Conservation (phyloP, 2,329 filamentous ascomycete species). For the Gnomoniopsis sp. region DNA sequence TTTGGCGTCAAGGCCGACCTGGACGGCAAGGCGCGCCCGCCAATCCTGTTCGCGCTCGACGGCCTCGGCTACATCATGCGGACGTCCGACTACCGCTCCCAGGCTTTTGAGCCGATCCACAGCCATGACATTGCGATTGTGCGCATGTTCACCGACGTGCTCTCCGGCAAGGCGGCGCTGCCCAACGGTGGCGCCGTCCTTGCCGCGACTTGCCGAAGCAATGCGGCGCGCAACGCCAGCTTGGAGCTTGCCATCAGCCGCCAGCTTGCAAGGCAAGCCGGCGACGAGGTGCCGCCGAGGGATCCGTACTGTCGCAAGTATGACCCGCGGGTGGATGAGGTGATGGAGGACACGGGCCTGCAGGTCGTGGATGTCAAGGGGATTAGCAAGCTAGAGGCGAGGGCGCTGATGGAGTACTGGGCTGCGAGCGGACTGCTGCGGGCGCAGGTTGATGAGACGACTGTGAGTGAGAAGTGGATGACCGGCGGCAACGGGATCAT, state of each 20-base stretch:
- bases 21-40: constrained; percentile 40
- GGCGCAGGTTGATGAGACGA: constrained; percentile 63
- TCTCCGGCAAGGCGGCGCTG: constrained; percentile 56
- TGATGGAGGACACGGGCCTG: constrained; percentile 41
- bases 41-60: constrained; percentile 74
- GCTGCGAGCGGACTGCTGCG: constrained; percentile 79
- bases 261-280: constrained; percentile 41
- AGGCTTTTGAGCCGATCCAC: constrained; percentile 73
- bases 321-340: constrained; percentile 53
- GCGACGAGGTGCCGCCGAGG: constrained; percentile 27
- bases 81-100: constrained; percentile 69
- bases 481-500: constrained; percentile 77
- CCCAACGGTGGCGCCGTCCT: constrained; percentile 77
- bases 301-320: constrained; percentile 56
- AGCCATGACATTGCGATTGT: constrained; percentile 79
- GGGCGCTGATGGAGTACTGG: constrained; percentile 88
- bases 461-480: constrained; percentile 79
- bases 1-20: constrained; percentile 33
- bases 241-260: constrained; percentile 66
- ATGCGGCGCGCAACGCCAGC: constrained; percentile 60
- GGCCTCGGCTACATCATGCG: constrained; percentile 79
- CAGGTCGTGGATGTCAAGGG: constrained; percentile 59
- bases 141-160: constrained; percentile 68
- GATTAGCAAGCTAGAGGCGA: constrained; percentile 70
- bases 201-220: constrained; percentile 70